Evolutionary conservation across 345 rosid species (phyloP).

Genomic region (Sisymbrium irio): DNA sequence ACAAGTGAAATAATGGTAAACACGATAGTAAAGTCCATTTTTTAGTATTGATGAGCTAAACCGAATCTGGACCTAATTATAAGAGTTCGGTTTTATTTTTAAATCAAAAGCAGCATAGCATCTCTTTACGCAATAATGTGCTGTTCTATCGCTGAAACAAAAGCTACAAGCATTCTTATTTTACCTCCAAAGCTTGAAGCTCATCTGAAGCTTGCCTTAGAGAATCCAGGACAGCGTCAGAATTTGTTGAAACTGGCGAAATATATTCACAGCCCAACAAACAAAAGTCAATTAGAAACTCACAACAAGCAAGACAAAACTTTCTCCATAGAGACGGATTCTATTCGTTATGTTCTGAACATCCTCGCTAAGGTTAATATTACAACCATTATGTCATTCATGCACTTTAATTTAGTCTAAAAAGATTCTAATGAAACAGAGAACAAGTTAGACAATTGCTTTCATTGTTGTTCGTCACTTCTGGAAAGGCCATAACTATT

Average conservation of each 20-base stretch:
- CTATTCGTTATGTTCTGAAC: background rate
- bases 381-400: background rate
- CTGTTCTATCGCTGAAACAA: background rate
- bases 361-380: background rate
- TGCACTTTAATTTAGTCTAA: background rate
- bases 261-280: constrained; percentile 13
- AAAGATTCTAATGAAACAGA: background rate
- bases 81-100: background rate
- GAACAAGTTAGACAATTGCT: background rate
- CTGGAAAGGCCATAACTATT: constrained; percentile 4
- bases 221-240: constrained; percentile 69
- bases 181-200: constrained; percentile 78
- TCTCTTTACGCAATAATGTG: background rate
- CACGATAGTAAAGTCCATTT: background rate
- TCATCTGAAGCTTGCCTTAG: constrained; percentile 82
- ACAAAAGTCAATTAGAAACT: constrained; percentile 11
- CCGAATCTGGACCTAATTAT: background rate
- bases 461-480: background rate
- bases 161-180: background rate
- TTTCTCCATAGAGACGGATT: background rate
- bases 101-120: background rate
- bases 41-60: background rate
- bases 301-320: background rate
- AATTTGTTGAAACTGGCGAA: constrained; percentile 53
- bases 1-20: background rate